Evolutionary conservation across 805 yeast genomes (phyloP), one percentile per base, ranked within the genome.

Genomic region (Yarrowia divulgata): DNA sequence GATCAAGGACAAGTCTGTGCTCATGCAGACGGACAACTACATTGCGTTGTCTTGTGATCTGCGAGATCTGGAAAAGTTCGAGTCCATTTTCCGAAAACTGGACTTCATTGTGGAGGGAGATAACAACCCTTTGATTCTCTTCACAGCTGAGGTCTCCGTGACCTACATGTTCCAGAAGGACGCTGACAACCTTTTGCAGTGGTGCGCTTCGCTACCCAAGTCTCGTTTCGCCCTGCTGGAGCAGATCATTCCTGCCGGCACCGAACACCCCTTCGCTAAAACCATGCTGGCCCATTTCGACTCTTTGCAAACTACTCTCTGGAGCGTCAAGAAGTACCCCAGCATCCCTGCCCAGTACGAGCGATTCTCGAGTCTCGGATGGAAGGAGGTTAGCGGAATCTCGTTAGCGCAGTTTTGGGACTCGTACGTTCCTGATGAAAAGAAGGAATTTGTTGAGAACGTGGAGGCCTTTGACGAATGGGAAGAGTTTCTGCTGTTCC

Each of bases 391-490:
- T 12, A 39, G 34, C 8, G 71, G 74, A 0, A 83, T 83, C 0
- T 86, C 89, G 74, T 78, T 91, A 72, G 80, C 83, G 68, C 84
- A 84, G 40, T 84, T 85, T 71, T 91, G 96, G 96, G 74, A 74
- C 14, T 72, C 78, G 9, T 76, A 83, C 23, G 78, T 88, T 1
- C 76, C 81, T 5, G 71, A 71, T 1, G 79, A 79, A 0, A 74
- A 79, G 7, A 85, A 84, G 72, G 54, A 68, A 0, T 75, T 77
- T 49, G 82, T 91, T 9, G 81, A 80, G 18, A 58, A 74, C 0
- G 81, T 89, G 23, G 96, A 90, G 75, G 85, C 85, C 3, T 91
- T 90, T 77, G 97, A 91, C 76, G 97, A 91, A 78, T 85, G 90
- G 86, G 97, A 90, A 78, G 97, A 90, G 77, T 90, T 90, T 71